Evolutionary conservation across 179 eudicot species (phyloP).

Genomic region (Spergularia azorica): DNA sequence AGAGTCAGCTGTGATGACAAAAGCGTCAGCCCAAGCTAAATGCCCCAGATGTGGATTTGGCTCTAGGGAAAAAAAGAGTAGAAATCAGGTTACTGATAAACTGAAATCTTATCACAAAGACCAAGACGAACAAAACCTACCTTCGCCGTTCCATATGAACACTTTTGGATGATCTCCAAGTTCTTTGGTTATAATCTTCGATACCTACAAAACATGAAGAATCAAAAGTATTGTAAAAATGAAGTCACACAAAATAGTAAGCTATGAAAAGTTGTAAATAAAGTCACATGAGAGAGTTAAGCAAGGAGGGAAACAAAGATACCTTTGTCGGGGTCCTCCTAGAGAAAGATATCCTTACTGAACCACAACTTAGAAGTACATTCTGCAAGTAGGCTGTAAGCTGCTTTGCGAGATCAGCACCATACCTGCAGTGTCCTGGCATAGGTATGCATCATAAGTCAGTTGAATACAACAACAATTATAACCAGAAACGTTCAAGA

Average conservation of each 20-base stretch:
- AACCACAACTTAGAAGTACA: constrained; percentile 65
- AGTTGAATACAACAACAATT: constrained; percentile 1
- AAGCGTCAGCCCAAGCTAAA: constrained; percentile 98
- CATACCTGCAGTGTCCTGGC: constrained; percentile 78
- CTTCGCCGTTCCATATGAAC: constrained; percentile 91
- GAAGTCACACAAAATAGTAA: not conserved
- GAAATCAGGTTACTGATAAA: not conserved
- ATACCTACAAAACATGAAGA: constrained; percentile 42
- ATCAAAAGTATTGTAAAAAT: not conserved
- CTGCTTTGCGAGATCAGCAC: constrained; percentile 83
- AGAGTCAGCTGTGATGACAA: constrained; percentile 89
- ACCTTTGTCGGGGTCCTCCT: constrained; percentile 92
- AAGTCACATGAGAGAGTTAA: constrained; percentile 9
- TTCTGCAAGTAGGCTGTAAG: constrained; percentile 62
- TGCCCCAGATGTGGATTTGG: constrained; percentile 98
- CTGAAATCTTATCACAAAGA: not conserved
- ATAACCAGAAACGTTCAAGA: not conserved
- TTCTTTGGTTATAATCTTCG: constrained; percentile 64
- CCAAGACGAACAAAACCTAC: constrained; percentile 37
- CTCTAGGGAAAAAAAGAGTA: constrained; percentile 32
- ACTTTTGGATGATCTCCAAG: constrained; percentile 81
- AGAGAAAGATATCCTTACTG: constrained; percentile 73
- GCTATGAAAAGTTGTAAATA: not conserved
- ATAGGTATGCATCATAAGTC: constrained; percentile 8
- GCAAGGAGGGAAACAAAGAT: constrained; percentile 15